Evolutionary conservation across 495 filamentous ascomycete genomes (phyloP), one percentile per base, ranked within the genome.

Genomic region (Tirmania nivea): DNA sequence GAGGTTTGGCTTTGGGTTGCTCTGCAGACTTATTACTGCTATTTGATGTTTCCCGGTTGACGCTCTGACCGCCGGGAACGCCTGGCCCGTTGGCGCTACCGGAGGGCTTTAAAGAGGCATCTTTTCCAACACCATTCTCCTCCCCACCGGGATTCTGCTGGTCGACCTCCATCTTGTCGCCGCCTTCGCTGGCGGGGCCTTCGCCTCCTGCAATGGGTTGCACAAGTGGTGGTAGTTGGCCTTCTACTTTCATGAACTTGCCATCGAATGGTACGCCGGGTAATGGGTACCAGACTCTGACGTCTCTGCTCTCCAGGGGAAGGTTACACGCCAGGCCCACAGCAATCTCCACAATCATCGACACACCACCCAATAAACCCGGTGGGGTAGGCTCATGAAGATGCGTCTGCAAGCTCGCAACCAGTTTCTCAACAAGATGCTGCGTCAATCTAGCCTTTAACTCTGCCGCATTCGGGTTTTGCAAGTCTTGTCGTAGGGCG

Each of bases 301-400:
- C 82, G 59, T 96, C 92, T 57, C 90, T 78, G 57, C 84, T 87
- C 68, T 97, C 90, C 10, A 93, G 68, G 0, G 92, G 90, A 50
- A 96, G 70, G 65, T 95, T 89, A 57, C 77, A 75, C 3, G 83
- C 78, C 56, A 97, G 87, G 51, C 79, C 82, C 31, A 96, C 74
- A 8, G 89, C 85, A 47, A 95, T 75, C 67, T 96, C 88, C 35
- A 96, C 77, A 64, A 97, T 94, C 82, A 88, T 92, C 55, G 79
- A 76, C 19, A 86, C 81, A 52, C 84, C 84, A 10, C 75, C 76
- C 51, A 89, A 81, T 48, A 96, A 70, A 3, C 86, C 90, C 9
- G 78, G 67, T 0, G 83, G 83, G 3, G 81, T 70, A 0, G 83
- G 81, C 14, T 93, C 83, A 49, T 78, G 71, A 31, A 96, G 72